Evolutionary conservation across 192 early-diverging fungal species (phyloP), one percentile per base, ranked within the genome.

Genomic region (Backusella morwellensis): DNA sequence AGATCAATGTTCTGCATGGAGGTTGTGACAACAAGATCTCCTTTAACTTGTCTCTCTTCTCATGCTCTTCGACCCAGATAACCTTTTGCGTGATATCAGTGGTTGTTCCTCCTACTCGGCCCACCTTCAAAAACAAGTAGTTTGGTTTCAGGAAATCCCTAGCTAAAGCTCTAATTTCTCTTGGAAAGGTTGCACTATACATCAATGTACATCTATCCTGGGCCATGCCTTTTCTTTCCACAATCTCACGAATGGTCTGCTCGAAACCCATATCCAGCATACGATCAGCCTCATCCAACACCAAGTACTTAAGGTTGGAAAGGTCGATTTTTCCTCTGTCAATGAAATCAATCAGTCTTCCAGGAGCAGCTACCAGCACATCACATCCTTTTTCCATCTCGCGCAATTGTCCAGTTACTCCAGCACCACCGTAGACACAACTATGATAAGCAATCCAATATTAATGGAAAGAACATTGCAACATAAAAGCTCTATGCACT

Each of bases 221-320:
- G 19, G 38, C 6, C 68, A 77, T 70, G 9, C 68, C 77, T 29
- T 41, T 66, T 73, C 72, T 79, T 19, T 78, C 78, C 1, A 96
- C 94, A 42, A 95, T 81, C 0, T 80, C 71, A 0, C 74, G 66
- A 41, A 99, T 87, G 76, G 94, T 93, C 26, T 87, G 86, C 77
- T 93, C 92, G 82, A 98, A 98, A 14, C 97, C 97, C 93, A 97
- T 93, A 44, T 99, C 95, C 66, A 99, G 84, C 76, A 99, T 86
- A 80, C 93, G 88, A 79, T 99, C 97, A 29, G 95, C 95, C 84
- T 99, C 97, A 80, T 99, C 97, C 70, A 98, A 86, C 44, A 99
- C 90, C 70, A 98, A 85, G 35, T 87, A 87, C 70, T 87, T 81
- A 41, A 87, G 72, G 47, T 83, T 75, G n/a, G 86, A 79, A 1